Percentiles rank a stretch among this genome's conserved stretches.
Conservation (phyloP, 2,329 filamentous ascomycete species). For the Escovopsis weberi region DNA sequence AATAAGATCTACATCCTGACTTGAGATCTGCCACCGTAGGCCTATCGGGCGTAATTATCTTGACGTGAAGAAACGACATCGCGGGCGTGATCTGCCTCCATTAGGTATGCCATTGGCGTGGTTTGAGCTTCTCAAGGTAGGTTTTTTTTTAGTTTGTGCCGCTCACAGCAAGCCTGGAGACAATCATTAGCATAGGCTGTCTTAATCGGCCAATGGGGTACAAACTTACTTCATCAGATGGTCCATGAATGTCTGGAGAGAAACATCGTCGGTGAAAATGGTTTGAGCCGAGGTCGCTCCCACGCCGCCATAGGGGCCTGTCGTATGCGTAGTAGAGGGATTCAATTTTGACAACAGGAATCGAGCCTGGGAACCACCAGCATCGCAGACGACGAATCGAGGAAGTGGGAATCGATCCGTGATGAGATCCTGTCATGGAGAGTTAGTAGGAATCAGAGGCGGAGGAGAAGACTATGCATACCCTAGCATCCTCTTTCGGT, state of each 20-base stretch:
- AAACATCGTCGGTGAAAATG: constrained; percentile 98
- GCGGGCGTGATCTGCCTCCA: no score
- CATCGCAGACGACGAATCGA: constrained; percentile 95
- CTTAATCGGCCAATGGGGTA: no score
- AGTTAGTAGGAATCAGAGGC: constrained; percentile 3
- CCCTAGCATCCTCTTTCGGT: constrained; percentile 91
- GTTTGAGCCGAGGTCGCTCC: constrained; percentile 80
- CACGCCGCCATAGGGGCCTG: constrained; percentile 79
- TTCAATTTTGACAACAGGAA: constrained; percentile 96
- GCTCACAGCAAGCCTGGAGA: constrained; percentile 42
- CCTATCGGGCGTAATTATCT: no score
- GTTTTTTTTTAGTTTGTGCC: constrained; percentile 36
- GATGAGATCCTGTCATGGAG: constrained; percentile 62
- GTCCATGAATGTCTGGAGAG: constrained; percentile 97
- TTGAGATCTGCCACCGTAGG: no score
- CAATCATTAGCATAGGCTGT: constrained; percentile 6
- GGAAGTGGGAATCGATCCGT: constrained; percentile 96
- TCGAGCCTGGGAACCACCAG: constrained; percentile 93
- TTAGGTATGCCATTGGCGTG: no score
- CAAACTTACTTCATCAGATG: constrained; percentile 86
- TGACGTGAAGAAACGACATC: no score
- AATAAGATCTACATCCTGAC: no score
- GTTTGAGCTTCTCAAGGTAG: constrained; percentile 1
- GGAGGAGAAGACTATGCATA: constrained; percentile 26
- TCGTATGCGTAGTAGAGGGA: constrained; percentile 92